Base-by-base conservation (phyloP, 2,329 filamentous ascomycete genomes). In the Chaetomiaceae sp. region DNA sequence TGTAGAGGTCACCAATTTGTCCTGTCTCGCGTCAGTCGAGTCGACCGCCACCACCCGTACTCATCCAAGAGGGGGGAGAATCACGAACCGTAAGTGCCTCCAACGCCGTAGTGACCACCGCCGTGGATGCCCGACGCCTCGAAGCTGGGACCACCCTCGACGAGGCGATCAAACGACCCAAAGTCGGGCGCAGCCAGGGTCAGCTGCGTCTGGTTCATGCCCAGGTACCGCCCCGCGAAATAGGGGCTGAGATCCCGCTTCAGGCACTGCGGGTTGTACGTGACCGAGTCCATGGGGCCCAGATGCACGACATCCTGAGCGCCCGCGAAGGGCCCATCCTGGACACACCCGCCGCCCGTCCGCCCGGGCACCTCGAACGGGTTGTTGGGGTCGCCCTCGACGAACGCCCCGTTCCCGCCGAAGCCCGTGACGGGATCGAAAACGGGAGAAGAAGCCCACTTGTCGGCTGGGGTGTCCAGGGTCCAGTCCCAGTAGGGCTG, bases 401-500 rank as follows among this genome's bases (percentile, higher is more conserved):
- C 34, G 18, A 25, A 46, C 1, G 40, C 48, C 0, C 57, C 59
- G 48, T 59, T 61, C 3, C 59, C 59, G 21, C 57, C 55, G 21
- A 59, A 61, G 9, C 59, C 57, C 9, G 55, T 57, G 1, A 49
- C 33, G n/a, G 51, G 33, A 20, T 60, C 54, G n/a, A 61, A 61
- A 2, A 61, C 43, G 8, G 58, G 58, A 0, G 59, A 60, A n/a
- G 21, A 16, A 1, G 48, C 45, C 20, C 29, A 58, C 6, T 48
- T 45, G 20, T 21, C 16, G 5, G 50, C 41, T 2, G 50, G 42
- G 1, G 55, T 42, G 43, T 60, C 59, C 5, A 65, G 62, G 23
- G 67, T 67, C 67, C 71, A 70, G 57, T 73, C 68, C 70, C 70
- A 73, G 68, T 70, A 73, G 5, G 70, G 66, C 59, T 72, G 64